Evolutionary conservation across 768 basidiomycete species (phyloP).

Genomic region (Auriscalpium vulgare): DNA sequence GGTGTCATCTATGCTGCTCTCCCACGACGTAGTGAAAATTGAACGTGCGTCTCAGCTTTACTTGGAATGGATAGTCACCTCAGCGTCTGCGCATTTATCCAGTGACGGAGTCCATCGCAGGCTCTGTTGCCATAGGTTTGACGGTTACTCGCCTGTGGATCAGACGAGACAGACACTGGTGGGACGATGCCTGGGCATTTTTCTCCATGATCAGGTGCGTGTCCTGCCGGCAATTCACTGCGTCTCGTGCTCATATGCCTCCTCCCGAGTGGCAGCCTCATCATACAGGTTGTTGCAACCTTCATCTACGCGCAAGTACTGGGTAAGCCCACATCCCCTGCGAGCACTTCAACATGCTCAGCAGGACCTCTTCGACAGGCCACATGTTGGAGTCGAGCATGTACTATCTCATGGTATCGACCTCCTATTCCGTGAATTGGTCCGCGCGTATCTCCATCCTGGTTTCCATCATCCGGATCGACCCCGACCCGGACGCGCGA

Average conservation of each 20-base stretch:
- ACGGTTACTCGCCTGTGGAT: conserved; percentile 16
- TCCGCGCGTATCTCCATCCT: conserved; percentile 41
- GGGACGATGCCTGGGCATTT: conserved; percentile 20
- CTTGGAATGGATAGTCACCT: too few species aligned
- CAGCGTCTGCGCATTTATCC: neutral
- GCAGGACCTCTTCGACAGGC: neutral
- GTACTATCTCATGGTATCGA: conserved; percentile 21
- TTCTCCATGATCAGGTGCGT: conserved; percentile 16
- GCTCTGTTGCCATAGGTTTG: conserved; percentile 15
- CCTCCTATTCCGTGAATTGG: conserved; percentile 21
- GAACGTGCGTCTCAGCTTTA: neutral
- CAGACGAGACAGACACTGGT: conserved; percentile 19
- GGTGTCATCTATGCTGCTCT: too few species aligned
- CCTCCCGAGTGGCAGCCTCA: conserved; percentile 9
- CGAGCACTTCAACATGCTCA: neutral
- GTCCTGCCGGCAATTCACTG: too few species aligned
- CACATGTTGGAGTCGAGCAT: conserved; percentile 12
- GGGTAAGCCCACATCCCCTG: neutral
- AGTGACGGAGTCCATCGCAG: conserved; percentile 21
- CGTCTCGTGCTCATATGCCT: neutral
- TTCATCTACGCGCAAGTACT: conserved; percentile 19
- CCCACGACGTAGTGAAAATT: too few species aligned
- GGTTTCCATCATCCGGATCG: conserved; percentile 46
- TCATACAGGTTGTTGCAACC: conserved; percentile 17
- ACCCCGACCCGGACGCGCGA: conserved; percentile 24